These are phyloP conservation scores for Phoenix roebelenii DNA, from an alignment of 176 grass and related monocot species.

Conservation along the genomic window DNA sequence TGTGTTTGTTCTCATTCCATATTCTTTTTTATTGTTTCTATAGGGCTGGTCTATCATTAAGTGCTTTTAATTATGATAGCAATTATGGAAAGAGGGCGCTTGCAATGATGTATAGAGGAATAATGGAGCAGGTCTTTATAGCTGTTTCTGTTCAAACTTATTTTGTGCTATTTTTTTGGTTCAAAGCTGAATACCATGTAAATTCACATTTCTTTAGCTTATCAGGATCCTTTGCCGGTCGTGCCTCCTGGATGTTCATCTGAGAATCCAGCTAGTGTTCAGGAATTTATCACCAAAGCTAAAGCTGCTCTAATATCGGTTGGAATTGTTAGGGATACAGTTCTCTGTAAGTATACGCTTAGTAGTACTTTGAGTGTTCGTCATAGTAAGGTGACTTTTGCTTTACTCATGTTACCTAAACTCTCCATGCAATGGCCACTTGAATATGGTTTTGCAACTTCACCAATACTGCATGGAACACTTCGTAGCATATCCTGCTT, in stretches of 20 bases:
- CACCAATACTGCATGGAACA: too few relatives aligned
- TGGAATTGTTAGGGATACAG: slow-evolving; percentile 86
- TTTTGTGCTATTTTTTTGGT: neutral
- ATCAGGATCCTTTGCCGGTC: slow-evolving; percentile 72
- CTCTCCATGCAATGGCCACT: too few relatives aligned
- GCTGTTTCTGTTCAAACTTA: neutral
- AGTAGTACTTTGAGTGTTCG: neutral
- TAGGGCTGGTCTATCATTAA: slow-evolving; percentile 85
- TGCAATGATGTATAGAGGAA: slow-evolving; percentile 74
- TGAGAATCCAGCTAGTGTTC: slow-evolving; percentile 45
- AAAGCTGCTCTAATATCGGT: slow-evolving; percentile 84
- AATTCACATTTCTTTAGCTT: slow-evolving; percentile 2
- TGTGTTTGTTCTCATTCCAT: too few relatives aligned
- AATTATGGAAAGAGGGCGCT: slow-evolving; percentile 82
- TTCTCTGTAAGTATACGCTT: slow-evolving; percentile 52
- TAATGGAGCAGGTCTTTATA: slow-evolving; percentile 89
- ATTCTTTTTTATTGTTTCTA: too few relatives aligned
- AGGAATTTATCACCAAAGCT: slow-evolving; percentile 63
- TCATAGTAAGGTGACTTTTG: too few relatives aligned
- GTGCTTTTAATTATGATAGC: slow-evolving; percentile 96
- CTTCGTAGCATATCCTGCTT: too few relatives aligned
- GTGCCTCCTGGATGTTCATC: slow-evolving; percentile 80
- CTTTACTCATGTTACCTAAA: too few relatives aligned
- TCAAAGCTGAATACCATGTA: neutral
- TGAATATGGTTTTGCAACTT: too few relatives aligned